These are phyloP conservation scores for Fraxinus latifolia DNA, from an alignment of 305 asterid genomes.

Conservation along the genomic window DNA sequence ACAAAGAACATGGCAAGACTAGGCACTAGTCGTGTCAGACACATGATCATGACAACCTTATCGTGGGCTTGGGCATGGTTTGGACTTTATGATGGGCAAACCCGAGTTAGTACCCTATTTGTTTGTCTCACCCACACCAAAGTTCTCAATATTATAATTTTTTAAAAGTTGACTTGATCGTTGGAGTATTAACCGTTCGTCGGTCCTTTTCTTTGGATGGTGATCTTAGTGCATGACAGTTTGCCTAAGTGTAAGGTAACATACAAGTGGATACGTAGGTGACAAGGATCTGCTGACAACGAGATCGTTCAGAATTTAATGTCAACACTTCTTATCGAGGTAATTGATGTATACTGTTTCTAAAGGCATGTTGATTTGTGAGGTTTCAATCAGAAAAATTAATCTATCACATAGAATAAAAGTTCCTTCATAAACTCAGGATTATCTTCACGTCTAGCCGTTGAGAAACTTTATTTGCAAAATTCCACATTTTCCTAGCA, in stretches of 20 bases:
- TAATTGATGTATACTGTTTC: not conserved
- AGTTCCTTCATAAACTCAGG: not conserved
- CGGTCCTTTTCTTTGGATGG: not conserved
- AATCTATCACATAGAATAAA: not conserved
- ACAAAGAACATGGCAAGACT: not conserved
- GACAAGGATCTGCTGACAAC: not conserved
- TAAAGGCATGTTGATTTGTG: not conserved
- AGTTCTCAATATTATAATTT: too few relatives aligned
- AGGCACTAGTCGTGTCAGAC: not conserved
- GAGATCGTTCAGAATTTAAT: too few relatives aligned
- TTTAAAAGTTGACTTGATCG: not conserved
- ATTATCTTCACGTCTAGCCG: not conserved
- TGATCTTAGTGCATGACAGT: not conserved
- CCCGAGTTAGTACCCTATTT: not conserved
- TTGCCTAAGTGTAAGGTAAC: not conserved
- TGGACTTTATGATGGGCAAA: not conserved
- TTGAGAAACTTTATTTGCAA: not conserved
- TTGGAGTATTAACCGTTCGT: not conserved
- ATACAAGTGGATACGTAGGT: not conserved
- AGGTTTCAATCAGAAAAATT: not conserved
- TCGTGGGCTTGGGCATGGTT: not conserved
- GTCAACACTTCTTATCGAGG: not conserved
- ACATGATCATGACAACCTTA: not conserved
- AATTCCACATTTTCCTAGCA: not conserved
- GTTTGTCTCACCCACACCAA: not conserved